Base-by-base conservation (phyloP, 78 protist genomes). In the Pigoraptor vietnamica region DNA sequence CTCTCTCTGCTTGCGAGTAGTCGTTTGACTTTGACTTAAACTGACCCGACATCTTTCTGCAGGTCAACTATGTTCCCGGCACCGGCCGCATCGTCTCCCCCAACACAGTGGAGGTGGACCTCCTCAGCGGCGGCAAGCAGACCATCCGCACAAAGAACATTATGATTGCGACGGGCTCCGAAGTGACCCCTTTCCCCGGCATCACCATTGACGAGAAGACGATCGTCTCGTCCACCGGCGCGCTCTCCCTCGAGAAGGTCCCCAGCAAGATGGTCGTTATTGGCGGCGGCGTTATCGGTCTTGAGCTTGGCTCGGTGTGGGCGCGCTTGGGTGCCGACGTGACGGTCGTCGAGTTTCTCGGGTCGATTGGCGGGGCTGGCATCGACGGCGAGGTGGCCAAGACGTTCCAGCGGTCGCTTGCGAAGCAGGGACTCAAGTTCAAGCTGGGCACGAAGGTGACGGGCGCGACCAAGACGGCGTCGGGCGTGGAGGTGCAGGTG, bases 201-300 rank as follows among this genome's bases (percentile, higher is more conserved):
- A 92, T 92, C 40, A 2, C 87, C 82, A 93, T 96, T 9, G 99
- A 98, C 93, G 99, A 97, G 94, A 88, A 96, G 89, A 24, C 23
- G 14, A 94, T 99, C 84, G 94, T 98, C 40, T 92, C 98, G 0
- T 97, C 99, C 24, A 98, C 99, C 21, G 99, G 99, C n/a, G 99
- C 99, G 0, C 96, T 99, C 6, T 24, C 94, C 14, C 89, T 99
- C 38, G 35, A 67, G 67, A 32, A 88, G 90, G 97, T 98, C n/a
- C 99, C 99, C 84, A 91, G 98, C 96, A 84, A 92, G 37, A 24
- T 99, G 92, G 90, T 98, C 29, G 97, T 98, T n/a, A 94, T 98
- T 36, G 99, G 99, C 24, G 99, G 97, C 24, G 99, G 99, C 35
- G 99, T 99, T 36, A 99, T 99, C 90, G 99, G 99, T 88, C 96